A percentile compares a stretch with the other conserved stretches of the same genome.
phyloP scores from a whole-genome alignment of 805 yeast species.

The Saccharomyces cerevisiae region DNA sequence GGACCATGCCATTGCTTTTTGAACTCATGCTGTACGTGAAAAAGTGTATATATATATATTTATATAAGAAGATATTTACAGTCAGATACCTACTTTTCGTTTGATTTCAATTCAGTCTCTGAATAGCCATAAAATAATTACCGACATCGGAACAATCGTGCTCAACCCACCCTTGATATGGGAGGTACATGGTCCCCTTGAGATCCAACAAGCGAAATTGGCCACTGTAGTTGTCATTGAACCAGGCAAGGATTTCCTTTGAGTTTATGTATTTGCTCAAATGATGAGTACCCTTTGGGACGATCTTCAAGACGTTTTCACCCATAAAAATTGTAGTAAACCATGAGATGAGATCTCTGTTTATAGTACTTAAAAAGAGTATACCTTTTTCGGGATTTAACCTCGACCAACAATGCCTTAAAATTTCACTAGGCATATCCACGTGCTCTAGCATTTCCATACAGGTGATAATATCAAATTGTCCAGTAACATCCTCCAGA shows the following conservation, averaged over 20 bases:
- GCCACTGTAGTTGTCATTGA: conserved; percentile 35
- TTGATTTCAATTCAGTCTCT: conserved; percentile 29
- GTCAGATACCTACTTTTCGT: neutral
- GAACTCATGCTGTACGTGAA: neutral
- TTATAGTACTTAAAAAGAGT: conserved; percentile 83
- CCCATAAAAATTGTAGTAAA: conserved; percentile 89
- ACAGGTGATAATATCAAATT: conserved; percentile 74
- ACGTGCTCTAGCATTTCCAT: conserved; percentile 96
- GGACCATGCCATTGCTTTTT: neutral
- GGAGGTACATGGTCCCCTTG: conserved; percentile 77
- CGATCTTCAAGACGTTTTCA: conserved; percentile 69
- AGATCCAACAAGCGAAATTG: conserved; percentile 53
- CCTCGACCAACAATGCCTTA: conserved; percentile 57
- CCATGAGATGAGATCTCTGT: conserved; percentile 80
- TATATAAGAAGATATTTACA: neutral
- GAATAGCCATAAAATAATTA: conserved; percentile 85
- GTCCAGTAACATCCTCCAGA: conserved; percentile 47
- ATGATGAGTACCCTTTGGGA: conserved; percentile 90
- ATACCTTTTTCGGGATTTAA: conserved; percentile 61
- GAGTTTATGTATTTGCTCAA: conserved; percentile 78
- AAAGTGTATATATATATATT: neutral
- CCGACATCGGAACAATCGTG: conserved; percentile 57
- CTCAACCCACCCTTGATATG: conserved; percentile 78
- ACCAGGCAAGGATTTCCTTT: conserved; percentile 61
- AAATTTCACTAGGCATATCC: conserved; percentile 66